Evolutionary conservation across 768 basidiomycete genomes (phyloP).

Genomic region (Boletellus ananas): DNA sequence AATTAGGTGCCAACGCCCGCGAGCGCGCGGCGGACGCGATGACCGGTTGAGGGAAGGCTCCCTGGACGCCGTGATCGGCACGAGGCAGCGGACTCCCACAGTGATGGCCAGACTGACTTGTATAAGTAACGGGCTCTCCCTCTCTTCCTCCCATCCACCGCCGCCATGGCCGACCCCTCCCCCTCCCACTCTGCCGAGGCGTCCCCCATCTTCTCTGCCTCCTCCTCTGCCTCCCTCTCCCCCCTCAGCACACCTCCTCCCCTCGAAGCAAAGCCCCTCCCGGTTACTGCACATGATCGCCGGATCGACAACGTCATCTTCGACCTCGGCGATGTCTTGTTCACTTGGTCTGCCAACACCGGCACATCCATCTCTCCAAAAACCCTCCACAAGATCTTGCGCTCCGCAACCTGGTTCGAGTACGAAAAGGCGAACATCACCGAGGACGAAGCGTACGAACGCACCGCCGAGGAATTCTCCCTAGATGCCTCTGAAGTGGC

Average conservation of each 20-base stretch:
- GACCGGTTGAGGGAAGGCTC: too few relatives aligned
- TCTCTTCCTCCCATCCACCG: too few relatives aligned
- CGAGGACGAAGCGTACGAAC: conserved; percentile 9
- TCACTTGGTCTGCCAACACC: conserved; percentile 20
- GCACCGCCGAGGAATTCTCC: conserved; percentile 11
- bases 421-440: conserved; percentile 20
- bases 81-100: too few relatives aligned
- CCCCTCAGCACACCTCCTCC: conserved; percentile 4
- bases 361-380: conserved; percentile 11
- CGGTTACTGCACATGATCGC: conserved; percentile 1
- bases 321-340: conserved; percentile 22
- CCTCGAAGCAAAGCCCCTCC: not conserved
- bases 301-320: conserved; percentile 21
- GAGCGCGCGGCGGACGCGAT: too few relatives aligned
- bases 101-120: too few relatives aligned
- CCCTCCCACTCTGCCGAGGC: not conserved
- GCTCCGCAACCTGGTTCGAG: conserved; percentile 19
- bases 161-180: not conserved
- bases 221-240: not conserved
- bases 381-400: conserved; percentile 10
- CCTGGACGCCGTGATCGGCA: too few relatives aligned
- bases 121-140: too few relatives aligned
- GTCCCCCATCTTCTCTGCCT: not conserved
- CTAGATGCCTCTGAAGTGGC: conserved; percentile 12
- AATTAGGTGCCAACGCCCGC: too few relatives aligned